phyloP scores from a whole-genome alignment of 768 basidiomycete species.

The Sutorius australiensis region DNA sequence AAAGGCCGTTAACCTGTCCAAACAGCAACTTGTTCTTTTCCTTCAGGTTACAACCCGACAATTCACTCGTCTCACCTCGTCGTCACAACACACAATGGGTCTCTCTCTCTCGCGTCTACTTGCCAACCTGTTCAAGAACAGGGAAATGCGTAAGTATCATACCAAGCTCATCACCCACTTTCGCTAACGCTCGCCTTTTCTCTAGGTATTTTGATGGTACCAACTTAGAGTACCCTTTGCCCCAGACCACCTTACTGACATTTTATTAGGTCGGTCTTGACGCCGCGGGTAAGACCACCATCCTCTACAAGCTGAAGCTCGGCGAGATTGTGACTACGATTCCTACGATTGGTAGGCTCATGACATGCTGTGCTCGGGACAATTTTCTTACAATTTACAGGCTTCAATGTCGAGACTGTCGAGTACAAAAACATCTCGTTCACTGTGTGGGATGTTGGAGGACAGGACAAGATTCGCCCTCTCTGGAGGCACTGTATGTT shows the following conservation, averaged over 20 bases:
- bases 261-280: constrained; percentile 87
- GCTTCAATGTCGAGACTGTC: constrained; percentile 99
- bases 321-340: constrained; percentile 99
- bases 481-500: constrained; percentile 99
- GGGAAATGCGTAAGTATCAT: constrained; percentile 91
- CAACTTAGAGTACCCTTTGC: constrained; percentile 22
- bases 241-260: constrained; percentile 9
- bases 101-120: constrained; percentile 72
- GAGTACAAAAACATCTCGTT: constrained; percentile 99
- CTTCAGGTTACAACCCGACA: constrained; percentile 27
- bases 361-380: constrained; percentile 1
- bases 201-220: constrained; percentile 94
- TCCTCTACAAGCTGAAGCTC: constrained; percentile 98
- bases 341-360: constrained; percentile 90
- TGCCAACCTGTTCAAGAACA: constrained; percentile 90
- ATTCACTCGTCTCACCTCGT: constrained; percentile 27
- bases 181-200: constrained; percentile 25
- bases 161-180: constrained; percentile 15
- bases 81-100: constrained; percentile 59
- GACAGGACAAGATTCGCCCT: constrained; percentile 99
- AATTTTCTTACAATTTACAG: constrained; percentile 41
- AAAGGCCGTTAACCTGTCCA: constrained; percentile 26
- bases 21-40: constrained; percentile 34
- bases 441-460: constrained; percentile 99
- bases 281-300: constrained; percentile 98